Percentiles rank a stretch among this genome's conserved stretches.
Conservation (phyloP, 2,329 filamentous ascomycete genomes). For the Ceratocystis cacaofunesta region DNA sequence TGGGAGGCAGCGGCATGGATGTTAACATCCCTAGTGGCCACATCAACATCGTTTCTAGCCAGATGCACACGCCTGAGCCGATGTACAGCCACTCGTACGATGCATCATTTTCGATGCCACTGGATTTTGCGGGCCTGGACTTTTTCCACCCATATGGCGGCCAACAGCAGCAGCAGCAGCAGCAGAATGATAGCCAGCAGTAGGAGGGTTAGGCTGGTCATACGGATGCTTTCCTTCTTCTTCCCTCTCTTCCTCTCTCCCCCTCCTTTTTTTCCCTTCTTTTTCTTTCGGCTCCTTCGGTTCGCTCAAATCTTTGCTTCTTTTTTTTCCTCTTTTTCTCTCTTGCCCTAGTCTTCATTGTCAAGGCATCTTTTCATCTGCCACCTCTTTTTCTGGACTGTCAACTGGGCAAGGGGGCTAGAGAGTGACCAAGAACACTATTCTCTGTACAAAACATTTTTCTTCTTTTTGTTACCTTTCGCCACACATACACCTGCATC, state of each 20-base stretch:
- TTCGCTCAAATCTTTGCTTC: not conserved
- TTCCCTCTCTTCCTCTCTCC: not conserved
- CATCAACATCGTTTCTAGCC: not conserved
- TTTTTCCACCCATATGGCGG: not conserved
- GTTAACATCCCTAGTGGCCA: not conserved
- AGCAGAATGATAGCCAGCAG: not conserved
- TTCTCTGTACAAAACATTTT: slow-evolving; percentile 20
- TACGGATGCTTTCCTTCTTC: not conserved
- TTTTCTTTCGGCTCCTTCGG: not conserved
- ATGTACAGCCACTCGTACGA: not conserved
- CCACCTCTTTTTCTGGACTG: not conserved
- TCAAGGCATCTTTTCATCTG: not conserved
- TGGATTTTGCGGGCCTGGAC: not conserved
- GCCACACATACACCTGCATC: slow-evolving; percentile 18
- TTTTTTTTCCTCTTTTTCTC: not conserved
- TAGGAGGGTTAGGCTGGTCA: not conserved
- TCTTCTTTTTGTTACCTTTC: slow-evolving; percentile 23
- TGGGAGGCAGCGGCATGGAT: not conserved
- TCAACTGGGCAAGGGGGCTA: not conserved
- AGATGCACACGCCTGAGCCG: not conserved
- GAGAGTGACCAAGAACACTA: slow-evolving; percentile 8
- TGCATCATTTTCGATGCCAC: not conserved
- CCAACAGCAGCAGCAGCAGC: not conserved
- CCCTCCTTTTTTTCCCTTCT: not conserved
- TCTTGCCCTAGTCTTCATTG: not conserved